These are phyloP conservation scores for Pharnaceum exiguum DNA, from an alignment of 148 eudicot species.

Conservation along the genomic window DNA sequence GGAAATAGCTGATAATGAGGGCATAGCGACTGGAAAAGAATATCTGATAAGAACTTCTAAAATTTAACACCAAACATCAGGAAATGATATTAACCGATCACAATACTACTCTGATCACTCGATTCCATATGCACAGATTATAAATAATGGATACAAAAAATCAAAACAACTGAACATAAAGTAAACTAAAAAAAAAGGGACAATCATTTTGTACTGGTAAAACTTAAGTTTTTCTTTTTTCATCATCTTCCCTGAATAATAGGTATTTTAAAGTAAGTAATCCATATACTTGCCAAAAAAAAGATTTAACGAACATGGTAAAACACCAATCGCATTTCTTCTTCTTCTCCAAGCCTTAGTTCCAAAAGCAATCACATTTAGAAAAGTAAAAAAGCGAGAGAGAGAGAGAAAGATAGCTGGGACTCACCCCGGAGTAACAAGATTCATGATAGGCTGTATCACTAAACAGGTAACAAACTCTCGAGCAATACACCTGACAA, in stretches of 20 bases:
- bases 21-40: background rate
- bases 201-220: too few species aligned
- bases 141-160: background rate
- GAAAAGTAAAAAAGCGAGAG: background rate
- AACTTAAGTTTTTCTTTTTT: too few species aligned
- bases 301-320: too few species aligned
- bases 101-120: too few species aligned
- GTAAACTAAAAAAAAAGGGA: too few species aligned
- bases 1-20: background rate
- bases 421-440: constrained; percentile 88
- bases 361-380: too few species aligned
- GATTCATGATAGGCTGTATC: constrained; percentile 81
- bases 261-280: too few species aligned
- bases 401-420: background rate
- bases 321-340: too few species aligned
- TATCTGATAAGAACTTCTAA: background rate
- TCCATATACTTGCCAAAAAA: too few species aligned
- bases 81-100: background rate
- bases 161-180: background rate
- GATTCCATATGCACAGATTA: too few species aligned
- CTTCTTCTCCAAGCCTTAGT: too few species aligned
- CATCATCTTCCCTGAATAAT: too few species aligned
- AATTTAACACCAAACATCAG: background rate
- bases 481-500: constrained; percentile 85
- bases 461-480: constrained; percentile 90